A percentile compares a stretch with the other conserved stretches of the same genome.
Conservation (phyloP, 208 protist species). For the Zelonia costaricensis region DNA sequence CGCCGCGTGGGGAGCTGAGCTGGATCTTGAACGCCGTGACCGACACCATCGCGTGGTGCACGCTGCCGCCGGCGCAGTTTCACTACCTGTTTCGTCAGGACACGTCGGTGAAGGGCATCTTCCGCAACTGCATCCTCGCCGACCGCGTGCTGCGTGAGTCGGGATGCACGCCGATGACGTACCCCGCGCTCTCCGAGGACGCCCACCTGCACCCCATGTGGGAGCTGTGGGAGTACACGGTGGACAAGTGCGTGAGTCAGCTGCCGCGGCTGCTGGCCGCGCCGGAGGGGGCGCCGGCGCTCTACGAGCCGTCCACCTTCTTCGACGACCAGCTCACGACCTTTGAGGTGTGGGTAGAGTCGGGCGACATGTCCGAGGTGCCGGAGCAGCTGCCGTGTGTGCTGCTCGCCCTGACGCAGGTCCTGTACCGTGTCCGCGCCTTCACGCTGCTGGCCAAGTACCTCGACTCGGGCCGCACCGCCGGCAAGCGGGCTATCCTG, state of each 20-base stretch:
- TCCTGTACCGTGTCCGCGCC: conserved; percentile 94
- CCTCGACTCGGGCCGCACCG: conserved; percentile 96
- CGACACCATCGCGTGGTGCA: conserved; percentile 99
- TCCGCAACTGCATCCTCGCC: conserved; percentile 98
- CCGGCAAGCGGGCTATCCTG: conserved; percentile 94
- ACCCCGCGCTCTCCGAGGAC: conserved; percentile 92
- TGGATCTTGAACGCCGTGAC: conserved; percentile 99
- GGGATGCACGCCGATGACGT: conserved; percentile 95
- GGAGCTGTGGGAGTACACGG: conserved; percentile 95
- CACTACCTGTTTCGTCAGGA: conserved; percentile 97
- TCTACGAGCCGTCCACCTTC: conserved; percentile 93
- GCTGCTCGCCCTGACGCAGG: conserved; percentile 94
- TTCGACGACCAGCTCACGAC: conserved; percentile 98
- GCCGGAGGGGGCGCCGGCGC: conserved; percentile 2
- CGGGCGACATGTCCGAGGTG: conserved; percentile 82
- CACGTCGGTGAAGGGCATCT: conserved; percentile 93
- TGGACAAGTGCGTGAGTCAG: conserved; percentile 93
- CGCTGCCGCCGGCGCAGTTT: conserved; percentile 90
- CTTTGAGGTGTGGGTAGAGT: conserved; percentile 99
- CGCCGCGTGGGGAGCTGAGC: conserved; percentile 97
- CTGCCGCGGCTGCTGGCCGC: conserved; percentile 76
- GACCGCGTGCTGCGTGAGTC: conserved; percentile 94
- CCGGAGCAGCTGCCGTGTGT: conserved; percentile 98
- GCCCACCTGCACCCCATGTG: conserved; percentile 96
- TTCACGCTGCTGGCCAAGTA: conserved; percentile 96